Evolutionary conservation across 2,329 filamentous ascomycete genomes (phyloP), one percentile per base, ranked within the genome.

Genomic region (Colletotrichum abscissum): DNA sequence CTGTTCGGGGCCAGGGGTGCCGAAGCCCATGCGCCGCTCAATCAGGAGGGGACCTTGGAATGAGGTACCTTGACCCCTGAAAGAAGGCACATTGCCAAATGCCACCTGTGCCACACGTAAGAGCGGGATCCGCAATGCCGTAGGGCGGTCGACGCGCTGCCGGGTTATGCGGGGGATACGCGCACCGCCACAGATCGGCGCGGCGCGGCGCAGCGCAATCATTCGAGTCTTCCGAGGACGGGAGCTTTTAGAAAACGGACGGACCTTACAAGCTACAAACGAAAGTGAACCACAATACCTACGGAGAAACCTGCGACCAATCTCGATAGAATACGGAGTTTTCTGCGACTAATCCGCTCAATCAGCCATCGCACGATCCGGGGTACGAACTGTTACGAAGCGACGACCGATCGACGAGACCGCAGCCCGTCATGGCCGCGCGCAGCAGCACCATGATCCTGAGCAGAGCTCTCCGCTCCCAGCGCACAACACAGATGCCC

Each of bases 151-250:
- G 46, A 59, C 56, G 69, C 28, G 55, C 30, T 55, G 12, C 42
- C 42, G 33, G 56, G 55, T 19, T 57, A 33, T 66, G 71, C 62
- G 71, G 71, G 70, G 71, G 46, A 64, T 46, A 58, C 35, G 22
- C 59, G 71, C 71, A 73, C 71, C 60, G 71, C 71, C 67, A 73
- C 71, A 73, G 67, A 73, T 73, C 60, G 67, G 71, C 60, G 35
- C 62, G 42, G 54, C 52, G 59, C 24, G 33, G 66, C 67, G 63
- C 63, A 46, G 28, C 28, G 19, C 12, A 19, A 42, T 59, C 64
- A 35, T 59, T 49, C 42, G 8, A 49, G 42, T 55, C 63, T 58
- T 38, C 58, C 38, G 46, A 14, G 16, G 33, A 35, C 33, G 33
- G 33, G 33, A 64, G 49, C 62, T 54, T 11, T 14, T 26, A 14